A percentile compares a stretch with the other conserved stretches of the same genome.
Conservation (phyloP, 345 rosid species). For the Eutrema yunnanense region DNA sequence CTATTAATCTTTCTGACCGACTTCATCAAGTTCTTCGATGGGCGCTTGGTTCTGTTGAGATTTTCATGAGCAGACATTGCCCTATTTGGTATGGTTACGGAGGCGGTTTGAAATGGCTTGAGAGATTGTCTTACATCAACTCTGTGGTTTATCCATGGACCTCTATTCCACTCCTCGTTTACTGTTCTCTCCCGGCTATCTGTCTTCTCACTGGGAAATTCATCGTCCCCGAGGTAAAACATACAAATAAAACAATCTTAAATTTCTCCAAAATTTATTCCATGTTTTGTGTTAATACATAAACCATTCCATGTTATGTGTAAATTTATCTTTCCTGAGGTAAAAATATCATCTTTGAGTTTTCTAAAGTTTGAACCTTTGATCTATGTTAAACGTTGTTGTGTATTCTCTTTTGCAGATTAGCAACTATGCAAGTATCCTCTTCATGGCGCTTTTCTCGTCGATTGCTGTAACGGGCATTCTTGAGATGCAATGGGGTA, state of each 20-base stretch:
- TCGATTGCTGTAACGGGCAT: constrained; percentile 57
- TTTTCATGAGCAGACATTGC: constrained; percentile 65
- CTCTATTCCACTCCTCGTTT: constrained; percentile 55
- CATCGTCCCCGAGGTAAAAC: constrained; percentile 56
- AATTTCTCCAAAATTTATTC: not conserved
- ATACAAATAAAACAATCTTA: not conserved
- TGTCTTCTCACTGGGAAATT: constrained; percentile 69
- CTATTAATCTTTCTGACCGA: constrained; percentile 58
- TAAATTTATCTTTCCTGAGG: constrained; percentile 40
- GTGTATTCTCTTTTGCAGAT: constrained; percentile 36
- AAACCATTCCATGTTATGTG: not conserved
- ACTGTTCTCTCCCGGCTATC: constrained; percentile 64
- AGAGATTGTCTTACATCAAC: constrained; percentile 61
- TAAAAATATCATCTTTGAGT: not conserved
- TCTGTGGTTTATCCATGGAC: constrained; percentile 59
- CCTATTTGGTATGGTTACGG: constrained; percentile 79
- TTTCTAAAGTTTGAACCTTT: not conserved
- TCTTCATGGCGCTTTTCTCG: constrained; percentile 56
- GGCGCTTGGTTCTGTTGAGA: constrained; percentile 67
- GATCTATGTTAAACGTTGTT: not conserved
- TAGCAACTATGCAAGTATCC: constrained; percentile 45
- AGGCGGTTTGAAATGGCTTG: constrained; percentile 59
- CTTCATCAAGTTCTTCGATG: constrained; percentile 59
- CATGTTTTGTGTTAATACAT: not conserved
- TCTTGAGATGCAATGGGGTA: constrained; percentile 72